Evolutionary conservation across 2,329 filamentous ascomycete species (phyloP).

Genomic region (Sarocladium kiliense): DNA sequence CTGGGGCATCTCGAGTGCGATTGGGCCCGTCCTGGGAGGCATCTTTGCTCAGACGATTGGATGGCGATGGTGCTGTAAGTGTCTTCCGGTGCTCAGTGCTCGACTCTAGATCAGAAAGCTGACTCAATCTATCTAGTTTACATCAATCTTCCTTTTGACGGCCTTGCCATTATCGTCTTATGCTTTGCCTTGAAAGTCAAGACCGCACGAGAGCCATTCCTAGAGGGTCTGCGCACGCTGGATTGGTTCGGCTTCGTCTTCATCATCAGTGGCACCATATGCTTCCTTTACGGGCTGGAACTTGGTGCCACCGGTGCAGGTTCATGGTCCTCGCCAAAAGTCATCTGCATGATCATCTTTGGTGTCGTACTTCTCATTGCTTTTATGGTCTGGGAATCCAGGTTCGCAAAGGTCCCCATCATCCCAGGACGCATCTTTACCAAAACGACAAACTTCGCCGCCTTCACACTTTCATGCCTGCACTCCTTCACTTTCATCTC

Average conservation of each 20-base stretch:
- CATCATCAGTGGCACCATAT: conserved; percentile 52
- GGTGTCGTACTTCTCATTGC: conserved; percentile 33
- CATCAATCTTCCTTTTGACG: conserved; percentile 38
- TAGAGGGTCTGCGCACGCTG: conserved; percentile 47
- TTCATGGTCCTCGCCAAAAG: conserved; percentile 46
- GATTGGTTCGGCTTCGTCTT: conserved; percentile 46
- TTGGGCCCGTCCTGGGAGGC: conserved; percentile 54
- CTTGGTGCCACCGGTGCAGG: conserved; percentile 46
- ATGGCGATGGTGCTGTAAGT: conserved; percentile 51
- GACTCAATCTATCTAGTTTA: conserved; percentile 20
- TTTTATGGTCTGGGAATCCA: conserved; percentile 49
- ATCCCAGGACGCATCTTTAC: conserved; percentile 51
- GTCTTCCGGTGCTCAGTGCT: conserved; percentile 9
- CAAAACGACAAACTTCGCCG: conserved; percentile 42
- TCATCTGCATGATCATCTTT: conserved; percentile 48
- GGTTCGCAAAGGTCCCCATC: conserved; percentile 49
- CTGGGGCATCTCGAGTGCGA: conserved; percentile 47
- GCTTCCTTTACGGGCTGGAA: conserved; percentile 57
- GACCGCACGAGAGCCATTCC: conserved; percentile 49
- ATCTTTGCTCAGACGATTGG: conserved; percentile 49
- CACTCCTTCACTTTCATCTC: conserved; percentile 47
- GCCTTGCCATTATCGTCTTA: conserved; percentile 32
- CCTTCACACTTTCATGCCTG: conserved; percentile 27
- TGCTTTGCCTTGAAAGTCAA: conserved; percentile 41
- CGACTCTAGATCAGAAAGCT: neutral